Evolutionary conservation across 208 protist genomes (phyloP).

Genomic region (Crithidia mellificae): DNA sequence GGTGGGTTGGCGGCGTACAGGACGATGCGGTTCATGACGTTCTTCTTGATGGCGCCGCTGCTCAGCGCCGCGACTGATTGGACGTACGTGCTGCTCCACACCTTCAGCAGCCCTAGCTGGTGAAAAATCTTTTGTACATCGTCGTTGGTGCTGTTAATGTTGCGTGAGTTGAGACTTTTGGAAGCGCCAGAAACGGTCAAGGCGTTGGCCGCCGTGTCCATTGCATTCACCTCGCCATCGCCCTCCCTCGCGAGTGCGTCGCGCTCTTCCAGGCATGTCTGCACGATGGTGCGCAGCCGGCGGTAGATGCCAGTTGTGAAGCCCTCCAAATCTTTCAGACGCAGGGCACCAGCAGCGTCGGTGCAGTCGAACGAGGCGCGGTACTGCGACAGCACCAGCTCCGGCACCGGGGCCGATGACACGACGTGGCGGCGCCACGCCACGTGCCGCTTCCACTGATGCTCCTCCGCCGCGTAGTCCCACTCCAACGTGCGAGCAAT

Average conservation of each 20-base stretch:
- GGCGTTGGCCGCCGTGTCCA: too few species aligned
- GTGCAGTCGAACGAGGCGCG: constrained; percentile 56
- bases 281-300: constrained; percentile 47
- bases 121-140: constrained; percentile 10
- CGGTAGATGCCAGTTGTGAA: constrained; percentile 63
- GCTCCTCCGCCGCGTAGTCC: constrained; percentile 50
- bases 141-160: not conserved
- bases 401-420: constrained; percentile 34
- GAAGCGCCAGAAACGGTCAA: too few species aligned
- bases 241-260: not conserved
- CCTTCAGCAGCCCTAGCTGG: constrained; percentile 7
- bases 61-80: constrained; percentile 20
- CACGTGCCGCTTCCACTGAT: constrained; percentile 68
- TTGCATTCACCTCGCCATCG: too few species aligned
- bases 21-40: constrained; percentile 63
- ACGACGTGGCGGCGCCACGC: constrained; percentile 47
- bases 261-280: constrained; percentile 27
- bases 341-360: constrained; percentile 50
- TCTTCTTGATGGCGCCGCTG: constrained; percentile 43
- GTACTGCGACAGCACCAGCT: constrained; percentile 68
- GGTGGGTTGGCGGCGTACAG: constrained; percentile 78
- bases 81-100: constrained; percentile 23
- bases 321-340: constrained; percentile 57
- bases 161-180: not conserved
- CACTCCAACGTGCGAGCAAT: constrained; percentile 21